These are phyloP conservation scores for Calonectria multiphialidica DNA, from an alignment of 2,329 filamentous ascomycete species.

Conservation along the genomic window DNA sequence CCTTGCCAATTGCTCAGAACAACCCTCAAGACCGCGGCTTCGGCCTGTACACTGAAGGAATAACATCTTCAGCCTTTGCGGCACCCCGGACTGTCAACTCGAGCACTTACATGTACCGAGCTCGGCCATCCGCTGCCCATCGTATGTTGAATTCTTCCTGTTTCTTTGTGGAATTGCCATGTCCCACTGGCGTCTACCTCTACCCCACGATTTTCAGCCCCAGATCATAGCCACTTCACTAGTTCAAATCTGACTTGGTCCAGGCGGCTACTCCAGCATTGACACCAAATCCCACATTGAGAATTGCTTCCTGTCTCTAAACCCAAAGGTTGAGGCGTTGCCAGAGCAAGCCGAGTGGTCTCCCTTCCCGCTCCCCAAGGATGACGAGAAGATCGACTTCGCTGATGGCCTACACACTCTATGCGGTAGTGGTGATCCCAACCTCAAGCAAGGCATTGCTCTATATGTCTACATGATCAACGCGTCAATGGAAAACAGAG, in stretches of 20 bases:
- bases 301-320: neutral
- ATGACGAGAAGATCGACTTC: neutral
- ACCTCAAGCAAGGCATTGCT: neutral
- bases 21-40: neutral
- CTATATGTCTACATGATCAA: conserved; percentile 1
- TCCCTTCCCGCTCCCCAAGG: neutral
- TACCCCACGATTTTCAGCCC: neutral
- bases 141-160: neutral
- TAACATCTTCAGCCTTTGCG: neutral
- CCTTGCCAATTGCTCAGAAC: neutral
- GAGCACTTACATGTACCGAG: neutral
- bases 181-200: neutral
- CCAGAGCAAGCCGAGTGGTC: neutral
- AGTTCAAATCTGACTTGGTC: neutral
- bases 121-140: neutral
- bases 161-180: too few species aligned
- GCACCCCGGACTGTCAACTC: neutral
- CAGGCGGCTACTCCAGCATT: neutral
- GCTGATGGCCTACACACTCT: neutral
- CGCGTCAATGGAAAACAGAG: neutral
- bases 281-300: conserved; percentile 2
- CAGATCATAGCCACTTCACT: neutral
- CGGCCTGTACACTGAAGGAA: neutral
- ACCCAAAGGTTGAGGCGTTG: neutral
- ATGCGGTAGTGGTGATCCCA: neutral